Evolutionary conservation across 345 rosid genomes (phyloP).

Genomic region (Euphorbia lathyris): DNA sequence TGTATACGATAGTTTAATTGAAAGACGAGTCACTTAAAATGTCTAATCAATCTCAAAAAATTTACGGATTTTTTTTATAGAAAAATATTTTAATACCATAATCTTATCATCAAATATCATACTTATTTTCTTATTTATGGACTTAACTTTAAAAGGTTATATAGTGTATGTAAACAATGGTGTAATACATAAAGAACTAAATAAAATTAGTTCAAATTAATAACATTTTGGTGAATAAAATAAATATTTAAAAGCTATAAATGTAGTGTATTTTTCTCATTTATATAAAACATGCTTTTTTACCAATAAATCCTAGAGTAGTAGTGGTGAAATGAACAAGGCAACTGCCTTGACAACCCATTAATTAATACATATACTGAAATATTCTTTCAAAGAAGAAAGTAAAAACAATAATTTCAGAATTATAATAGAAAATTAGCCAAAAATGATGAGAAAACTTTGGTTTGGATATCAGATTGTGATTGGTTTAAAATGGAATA

Average conservation of each 20-base stretch:
- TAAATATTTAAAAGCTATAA: background rate
- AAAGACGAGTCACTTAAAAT: too few species aligned
- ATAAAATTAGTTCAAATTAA: too few species aligned
- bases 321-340: constrained; percentile 36
- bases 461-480: constrained; percentile 26
- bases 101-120: too few species aligned
- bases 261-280: background rate
- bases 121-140: too few species aligned
- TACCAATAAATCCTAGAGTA: constrained; percentile 25
- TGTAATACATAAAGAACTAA: too few species aligned
- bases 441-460: constrained; percentile 37
- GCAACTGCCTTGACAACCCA: constrained; percentile 39
- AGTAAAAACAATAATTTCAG: background rate
- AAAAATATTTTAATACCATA: too few species aligned
- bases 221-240: too few species aligned
- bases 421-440: constrained; percentile 14
- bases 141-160: too few species aligned
- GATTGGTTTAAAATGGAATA: constrained; percentile 52
- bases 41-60: too few species aligned
- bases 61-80: too few species aligned
- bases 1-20: too few species aligned
- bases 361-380: background rate
- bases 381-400: background rate
- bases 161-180: too few species aligned
- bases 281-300: background rate